Conservation (phyloP, 176 grass and related monocot species). For the Hordeum marinum region DNA sequence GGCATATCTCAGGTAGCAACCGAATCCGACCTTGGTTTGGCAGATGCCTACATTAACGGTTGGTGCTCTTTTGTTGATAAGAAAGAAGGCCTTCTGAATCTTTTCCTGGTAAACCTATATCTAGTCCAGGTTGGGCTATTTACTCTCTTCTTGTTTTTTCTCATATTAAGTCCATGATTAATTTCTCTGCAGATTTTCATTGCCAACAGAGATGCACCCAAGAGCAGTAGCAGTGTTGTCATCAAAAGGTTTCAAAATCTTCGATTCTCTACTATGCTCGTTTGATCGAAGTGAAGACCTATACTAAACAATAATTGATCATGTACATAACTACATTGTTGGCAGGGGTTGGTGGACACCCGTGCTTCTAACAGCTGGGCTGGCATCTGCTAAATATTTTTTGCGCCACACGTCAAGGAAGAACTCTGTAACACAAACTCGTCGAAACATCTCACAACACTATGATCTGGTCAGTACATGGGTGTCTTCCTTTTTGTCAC, state of each 20-base stretch:
- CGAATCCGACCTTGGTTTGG: slow-evolving; percentile 79
- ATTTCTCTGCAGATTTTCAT: slow-evolving; percentile 63
- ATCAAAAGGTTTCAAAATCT: slow-evolving; percentile 38
- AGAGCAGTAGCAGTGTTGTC: not conserved
- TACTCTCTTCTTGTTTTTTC: not conserved
- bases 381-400: slow-evolving; percentile 79
- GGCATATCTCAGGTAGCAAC: slow-evolving; percentile 57
- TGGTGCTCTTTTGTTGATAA: slow-evolving; percentile 76
- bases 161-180: not conserved
- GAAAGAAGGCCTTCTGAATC: slow-evolving; percentile 66
- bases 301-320: not conserved
- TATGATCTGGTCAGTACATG: slow-evolving; percentile 55
- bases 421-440: slow-evolving; percentile 69
- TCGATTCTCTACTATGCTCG: not conserved
- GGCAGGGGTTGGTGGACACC: slow-evolving; percentile 87
- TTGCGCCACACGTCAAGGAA: slow-evolving; percentile 57
- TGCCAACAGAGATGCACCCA: slow-evolving; percentile 55
- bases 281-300: not conserved
- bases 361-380: slow-evolving; percentile 59
- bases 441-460: slow-evolving; percentile 70
- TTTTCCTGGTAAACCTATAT: slow-evolving; percentile 52
- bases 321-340: not conserved
- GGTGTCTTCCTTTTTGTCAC: not conserved
- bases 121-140: not conserved
- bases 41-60: slow-evolving; percentile 83